A percentile compares a stretch with the other conserved stretches of the same genome.
Conservation (phyloP, 73 alveolate genomes). For the Paramecium caudatum region DNA sequence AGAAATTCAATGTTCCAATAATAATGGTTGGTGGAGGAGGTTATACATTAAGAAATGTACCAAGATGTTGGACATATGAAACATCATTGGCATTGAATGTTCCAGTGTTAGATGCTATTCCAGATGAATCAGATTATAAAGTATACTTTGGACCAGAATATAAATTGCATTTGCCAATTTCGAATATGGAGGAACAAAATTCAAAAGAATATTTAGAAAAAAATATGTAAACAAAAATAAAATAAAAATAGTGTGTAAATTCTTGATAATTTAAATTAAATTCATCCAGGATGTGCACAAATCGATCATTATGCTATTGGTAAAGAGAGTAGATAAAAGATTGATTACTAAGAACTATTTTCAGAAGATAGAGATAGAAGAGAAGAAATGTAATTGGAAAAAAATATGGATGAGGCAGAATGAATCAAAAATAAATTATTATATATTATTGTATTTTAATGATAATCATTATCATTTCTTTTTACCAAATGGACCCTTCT, state of each 20-base stretch:
- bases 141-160: slow-evolving; percentile 97
- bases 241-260: not conserved
- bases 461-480: slow-evolving; percentile 1
- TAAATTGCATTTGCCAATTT: slow-evolving; percentile 92
- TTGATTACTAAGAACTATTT: slow-evolving; percentile 5
- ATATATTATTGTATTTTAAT: not conserved
- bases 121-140: slow-evolving; percentile 85
- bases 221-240: not conserved
- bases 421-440: not conserved
- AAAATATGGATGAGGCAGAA: not conserved
- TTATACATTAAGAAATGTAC: slow-evolving; percentile 97
- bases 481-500: slow-evolving; percentile 28
- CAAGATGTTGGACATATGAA: slow-evolving; percentile 99
- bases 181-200: slow-evolving; percentile 98
- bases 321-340: not conserved
- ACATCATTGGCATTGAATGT: slow-evolving; percentile 89
- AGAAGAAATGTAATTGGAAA: slow-evolving; percentile 75
- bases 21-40: slow-evolving; percentile 99
- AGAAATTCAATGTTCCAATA: slow-evolving; percentile 94
- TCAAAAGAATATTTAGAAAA: slow-evolving; percentile 82
- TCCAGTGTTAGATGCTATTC: slow-evolving; percentile 92
- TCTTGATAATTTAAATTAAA: not conserved
- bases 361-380: slow-evolving; percentile 33
- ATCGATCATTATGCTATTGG: not conserved
- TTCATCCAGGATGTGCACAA: not conserved